Conservation (phyloP, 148 eudicot genomes). For the Amaranthus palmeri region DNA sequence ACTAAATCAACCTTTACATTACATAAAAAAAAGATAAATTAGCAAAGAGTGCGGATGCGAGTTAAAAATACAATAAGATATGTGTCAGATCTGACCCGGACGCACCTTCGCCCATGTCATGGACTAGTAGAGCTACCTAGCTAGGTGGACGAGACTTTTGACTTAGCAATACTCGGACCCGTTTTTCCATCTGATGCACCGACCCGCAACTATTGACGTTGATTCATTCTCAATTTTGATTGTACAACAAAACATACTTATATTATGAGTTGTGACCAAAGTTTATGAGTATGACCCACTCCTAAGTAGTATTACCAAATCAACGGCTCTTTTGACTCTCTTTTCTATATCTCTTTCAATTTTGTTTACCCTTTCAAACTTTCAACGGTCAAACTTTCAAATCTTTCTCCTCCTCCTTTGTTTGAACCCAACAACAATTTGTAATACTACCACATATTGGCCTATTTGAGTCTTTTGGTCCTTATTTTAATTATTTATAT, state of each 20-base stretch:
- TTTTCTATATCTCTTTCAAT: background rate
- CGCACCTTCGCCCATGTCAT: too few species aligned
- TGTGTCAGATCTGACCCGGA: too few species aligned
- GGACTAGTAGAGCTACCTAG: too few species aligned
- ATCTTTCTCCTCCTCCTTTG: conserved; percentile 8
- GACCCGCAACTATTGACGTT: conserved; percentile 21
- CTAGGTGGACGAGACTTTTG: conserved; percentile 14
- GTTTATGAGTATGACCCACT: too few species aligned
- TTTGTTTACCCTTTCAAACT: conserved; percentile 37
- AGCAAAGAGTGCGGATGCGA: too few species aligned
- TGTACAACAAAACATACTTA: background rate
- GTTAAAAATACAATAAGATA: too few species aligned
- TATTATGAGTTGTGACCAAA: background rate
- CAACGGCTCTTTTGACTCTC: conserved; percentile 32
- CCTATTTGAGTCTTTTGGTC: background rate
- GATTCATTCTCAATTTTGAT: background rate
- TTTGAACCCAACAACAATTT: conserved; percentile 18
- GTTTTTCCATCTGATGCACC: conserved; percentile 14
- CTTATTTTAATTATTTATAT: background rate
- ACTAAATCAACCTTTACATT: too few species aligned
- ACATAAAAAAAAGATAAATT: too few species aligned
- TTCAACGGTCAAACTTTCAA: conserved; percentile 60
- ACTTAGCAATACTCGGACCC: background rate
- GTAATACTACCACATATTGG: background rate
- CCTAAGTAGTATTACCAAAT: background rate